These are phyloP conservation scores for Isochrysis galbana DNA, from an alignment of 78 protist species.

Conservation along the genomic window DNA sequence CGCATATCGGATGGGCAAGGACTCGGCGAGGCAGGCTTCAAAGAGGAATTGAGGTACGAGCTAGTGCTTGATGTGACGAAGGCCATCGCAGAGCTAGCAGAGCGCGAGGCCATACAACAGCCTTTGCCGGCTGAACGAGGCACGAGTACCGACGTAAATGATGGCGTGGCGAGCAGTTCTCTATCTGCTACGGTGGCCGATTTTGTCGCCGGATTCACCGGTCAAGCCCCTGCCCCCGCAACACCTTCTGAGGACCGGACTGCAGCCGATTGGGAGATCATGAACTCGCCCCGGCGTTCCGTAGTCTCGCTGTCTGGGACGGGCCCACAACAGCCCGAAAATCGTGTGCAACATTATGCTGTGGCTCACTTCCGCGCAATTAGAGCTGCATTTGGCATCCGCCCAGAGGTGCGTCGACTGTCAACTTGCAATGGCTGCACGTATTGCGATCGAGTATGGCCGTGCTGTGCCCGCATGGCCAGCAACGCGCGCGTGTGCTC, in stretches of 20 bases:
- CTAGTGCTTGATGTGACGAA: neutral
- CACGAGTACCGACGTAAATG: too few relatives aligned
- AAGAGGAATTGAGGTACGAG: constrained; percentile 25
- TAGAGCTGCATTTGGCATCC: neutral
- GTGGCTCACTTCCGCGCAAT: neutral
- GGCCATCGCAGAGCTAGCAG: neutral
- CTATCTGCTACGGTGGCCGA: too few relatives aligned
- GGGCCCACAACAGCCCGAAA: neutral
- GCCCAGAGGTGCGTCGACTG: neutral
- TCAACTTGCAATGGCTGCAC: too few relatives aligned
- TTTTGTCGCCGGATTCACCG: too few relatives aligned
- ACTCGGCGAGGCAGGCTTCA: neutral
- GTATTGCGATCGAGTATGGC: too few relatives aligned
- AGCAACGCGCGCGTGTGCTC: too few relatives aligned
- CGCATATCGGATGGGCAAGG: too few relatives aligned
- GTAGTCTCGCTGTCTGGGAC: neutral
- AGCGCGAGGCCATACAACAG: neutral
- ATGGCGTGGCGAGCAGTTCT: too few relatives aligned
- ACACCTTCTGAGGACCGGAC: neutral
- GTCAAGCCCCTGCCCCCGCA: neutral
- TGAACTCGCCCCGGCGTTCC: neutral
- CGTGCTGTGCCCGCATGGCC: too few relatives aligned
- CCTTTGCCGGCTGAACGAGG: too few relatives aligned
- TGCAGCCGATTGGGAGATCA: neutral
- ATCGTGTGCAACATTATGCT: constrained; percentile 1